These are phyloP conservation scores for Mycena capillaripes DNA, from an alignment of 768 basidiomycete species.

Conservation along the genomic window DNA sequence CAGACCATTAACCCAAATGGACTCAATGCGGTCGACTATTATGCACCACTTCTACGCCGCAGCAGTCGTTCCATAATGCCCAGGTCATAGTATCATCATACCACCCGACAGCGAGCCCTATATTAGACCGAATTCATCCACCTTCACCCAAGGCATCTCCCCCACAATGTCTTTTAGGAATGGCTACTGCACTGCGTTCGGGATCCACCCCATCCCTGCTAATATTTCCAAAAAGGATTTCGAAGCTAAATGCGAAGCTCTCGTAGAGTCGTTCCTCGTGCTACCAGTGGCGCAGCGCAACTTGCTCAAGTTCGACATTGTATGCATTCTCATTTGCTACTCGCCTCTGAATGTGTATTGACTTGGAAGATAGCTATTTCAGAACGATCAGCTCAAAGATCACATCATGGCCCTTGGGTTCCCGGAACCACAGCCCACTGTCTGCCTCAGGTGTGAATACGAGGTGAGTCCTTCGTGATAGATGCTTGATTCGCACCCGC, in stretches of 20 bases:
- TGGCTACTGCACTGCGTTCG: constrained; percentile 2
- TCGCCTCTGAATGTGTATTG: neutral
- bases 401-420: neutral
- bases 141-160: constrained; percentile 6
- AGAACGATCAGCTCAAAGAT: neutral
- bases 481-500: neutral
- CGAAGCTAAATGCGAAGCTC: constrained; percentile 8
- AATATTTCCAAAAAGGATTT: neutral
- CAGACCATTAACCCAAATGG: too few relatives aligned
- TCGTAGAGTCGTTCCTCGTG: constrained; percentile 3
- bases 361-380: neutral
- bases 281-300: constrained; percentile 1
- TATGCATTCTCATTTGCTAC: neutral
- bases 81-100: constrained; percentile 1
- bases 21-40: too few relatives aligned
- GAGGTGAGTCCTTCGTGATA: neutral
- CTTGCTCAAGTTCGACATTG: constrained; percentile 9
- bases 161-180: constrained; percentile 1
- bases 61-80: constrained; percentile 1
- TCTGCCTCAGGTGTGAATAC: constrained; percentile 5
- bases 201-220: constrained; percentile 6
- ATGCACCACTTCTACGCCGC: too few relatives aligned
- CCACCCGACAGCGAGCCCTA: neutral
- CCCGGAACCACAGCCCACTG: neutral
- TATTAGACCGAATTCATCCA: neutral